Percentiles rank a stretch among this genome's conserved stretches.
phyloP scores from a whole-genome alignment of 2,329 filamentous ascomycete species.

The Alternaria sp. region DNA sequence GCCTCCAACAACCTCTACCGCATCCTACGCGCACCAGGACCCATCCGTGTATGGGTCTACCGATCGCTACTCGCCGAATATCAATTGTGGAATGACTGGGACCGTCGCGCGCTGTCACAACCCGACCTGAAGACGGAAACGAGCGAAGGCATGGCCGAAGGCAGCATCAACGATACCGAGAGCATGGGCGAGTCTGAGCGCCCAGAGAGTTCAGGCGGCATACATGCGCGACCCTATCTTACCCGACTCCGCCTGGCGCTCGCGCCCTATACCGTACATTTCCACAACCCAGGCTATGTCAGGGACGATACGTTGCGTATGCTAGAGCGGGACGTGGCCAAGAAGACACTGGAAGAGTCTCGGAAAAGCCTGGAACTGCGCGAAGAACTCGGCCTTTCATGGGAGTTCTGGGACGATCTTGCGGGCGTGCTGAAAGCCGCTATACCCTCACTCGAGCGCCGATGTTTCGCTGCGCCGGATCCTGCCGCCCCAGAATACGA shows the following conservation, averaged over 20 bases:
- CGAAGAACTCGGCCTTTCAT: conserved; percentile 65
- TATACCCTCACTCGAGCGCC: conserved; percentile 68
- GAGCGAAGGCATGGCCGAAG: conserved; percentile 12
- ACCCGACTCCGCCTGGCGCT: conserved; percentile 58
- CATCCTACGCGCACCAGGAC: conserved; percentile 38
- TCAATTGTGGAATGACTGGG: conserved; percentile 33
- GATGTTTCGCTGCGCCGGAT: conserved; percentile 69
- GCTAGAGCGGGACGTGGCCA: conserved; percentile 63
- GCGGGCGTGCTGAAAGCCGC: conserved; percentile 66
- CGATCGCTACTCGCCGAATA: conserved; percentile 34
- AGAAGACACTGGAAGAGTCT: conserved; percentile 67
- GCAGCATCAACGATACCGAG: conserved; percentile 21
- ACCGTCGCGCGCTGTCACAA: conserved; percentile 11
- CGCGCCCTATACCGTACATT: conserved; percentile 64
- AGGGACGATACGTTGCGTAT: conserved; percentile 67
- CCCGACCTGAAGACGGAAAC: conserved; percentile 13
- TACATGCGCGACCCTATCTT: conserved; percentile 47
- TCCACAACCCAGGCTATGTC: conserved; percentile 68
- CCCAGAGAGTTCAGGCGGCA: conserved; percentile 22
- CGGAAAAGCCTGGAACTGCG: conserved; percentile 65
- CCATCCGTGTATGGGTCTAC: conserved; percentile 40
- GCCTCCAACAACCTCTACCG: conserved; percentile 36
- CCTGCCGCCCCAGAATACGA: conserved; percentile 65
- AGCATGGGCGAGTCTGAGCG: conserved; percentile 23
- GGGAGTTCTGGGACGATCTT: conserved; percentile 68